A percentile compares a stretch with the other conserved stretches of the same genome.
phyloP scores from a whole-genome alignment of 106 monocot species.

The Hemerocallis citrina region DNA sequence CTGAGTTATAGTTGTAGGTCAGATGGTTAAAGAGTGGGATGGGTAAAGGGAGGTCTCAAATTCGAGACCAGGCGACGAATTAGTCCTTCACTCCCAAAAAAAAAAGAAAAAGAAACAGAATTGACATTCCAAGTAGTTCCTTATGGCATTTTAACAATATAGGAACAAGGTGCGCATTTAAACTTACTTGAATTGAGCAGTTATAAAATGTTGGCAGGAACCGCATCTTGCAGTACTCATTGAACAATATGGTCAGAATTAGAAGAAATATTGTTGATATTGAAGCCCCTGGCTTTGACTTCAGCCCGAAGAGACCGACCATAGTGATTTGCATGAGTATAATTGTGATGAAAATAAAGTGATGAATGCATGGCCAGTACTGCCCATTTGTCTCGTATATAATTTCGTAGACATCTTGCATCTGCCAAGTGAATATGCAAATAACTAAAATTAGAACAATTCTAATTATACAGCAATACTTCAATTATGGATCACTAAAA shows the following conservation, averaged over 20 bases:
- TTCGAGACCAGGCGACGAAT: too few relatives aligned
- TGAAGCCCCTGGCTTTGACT: conserved; percentile 64
- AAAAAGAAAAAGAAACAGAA: too few relatives aligned
- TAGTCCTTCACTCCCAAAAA: too few relatives aligned
- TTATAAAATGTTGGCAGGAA: conserved; percentile 50
- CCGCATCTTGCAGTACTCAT: conserved; percentile 63
- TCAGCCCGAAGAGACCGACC: conserved; percentile 64
- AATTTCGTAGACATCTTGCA: conserved; percentile 70
- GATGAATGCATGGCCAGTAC: conserved; percentile 75
- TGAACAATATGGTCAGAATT: conserved; percentile 45
- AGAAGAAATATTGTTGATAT: conserved; percentile 47
- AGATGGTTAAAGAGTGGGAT: too few relatives aligned
- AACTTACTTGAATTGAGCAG: conserved; percentile 36
- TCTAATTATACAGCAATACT: too few relatives aligned
- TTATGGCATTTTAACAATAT: too few relatives aligned
- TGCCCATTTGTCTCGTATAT: conserved; percentile 54
- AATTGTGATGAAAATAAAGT: conserved; percentile 43
- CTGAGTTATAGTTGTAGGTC: too few relatives aligned
- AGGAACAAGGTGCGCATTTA: too few relatives aligned
- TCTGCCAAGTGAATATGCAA: conserved; percentile 22
- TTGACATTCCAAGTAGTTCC: too few relatives aligned
- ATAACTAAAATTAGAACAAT: too few relatives aligned
- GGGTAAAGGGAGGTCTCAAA: too few relatives aligned
- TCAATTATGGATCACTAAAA: too few relatives aligned
- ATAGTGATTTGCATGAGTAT: conserved; percentile 68